Evolutionary conservation across 306 rosid genomes (phyloP), one percentile per base, ranked within the genome.

Genomic region (Senna tora): DNA sequence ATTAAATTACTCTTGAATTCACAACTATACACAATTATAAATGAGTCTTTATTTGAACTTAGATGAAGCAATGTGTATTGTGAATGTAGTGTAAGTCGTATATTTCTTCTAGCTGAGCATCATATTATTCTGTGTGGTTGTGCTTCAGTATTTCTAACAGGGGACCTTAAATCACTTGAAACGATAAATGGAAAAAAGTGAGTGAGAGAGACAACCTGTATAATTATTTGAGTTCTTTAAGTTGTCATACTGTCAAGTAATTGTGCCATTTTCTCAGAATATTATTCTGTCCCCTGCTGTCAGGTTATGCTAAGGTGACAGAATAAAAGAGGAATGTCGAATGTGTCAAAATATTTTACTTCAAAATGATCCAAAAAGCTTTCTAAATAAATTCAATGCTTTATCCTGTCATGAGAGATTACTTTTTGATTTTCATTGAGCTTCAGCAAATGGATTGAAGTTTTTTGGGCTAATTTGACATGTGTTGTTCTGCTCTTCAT

Each of bases 401-500:
- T n/a, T 49, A 25, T 74, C 11, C 33, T 49, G 9, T 51, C 42
- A 60, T 66, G 78, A 34, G 50, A 46, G 30, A 32, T 71, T 53
- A 52, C 7, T 39, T 8, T 52, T 67, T 25, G 32, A 13, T 5
- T 9, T 49, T 64, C 41, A 8, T 73, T 54, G 6, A 55, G 25
- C 54, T 49, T 55, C 53, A 33, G 60, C 53, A 54, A 41, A 41
- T 70, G 25, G 49, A 39, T 43, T 57, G 76, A 32, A 56, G 33
- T 54, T 28, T 58, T 36, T 32, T 75, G 15, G 16, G 66, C 28
- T 77, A 47, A 69, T 53, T 22, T 46, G 42, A 38, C 65, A 52
- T 52, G 64, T 76, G 12, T 41, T 49, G 20, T 22, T 82, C 75
- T 30, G 53, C 49, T 36, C 68, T 16, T 71, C 32, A 45, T 55